These are phyloP conservation scores for Chrysochromulina tobinii DNA, from an alignment of 78 protist genomes.

Conservation along the genomic window DNA sequence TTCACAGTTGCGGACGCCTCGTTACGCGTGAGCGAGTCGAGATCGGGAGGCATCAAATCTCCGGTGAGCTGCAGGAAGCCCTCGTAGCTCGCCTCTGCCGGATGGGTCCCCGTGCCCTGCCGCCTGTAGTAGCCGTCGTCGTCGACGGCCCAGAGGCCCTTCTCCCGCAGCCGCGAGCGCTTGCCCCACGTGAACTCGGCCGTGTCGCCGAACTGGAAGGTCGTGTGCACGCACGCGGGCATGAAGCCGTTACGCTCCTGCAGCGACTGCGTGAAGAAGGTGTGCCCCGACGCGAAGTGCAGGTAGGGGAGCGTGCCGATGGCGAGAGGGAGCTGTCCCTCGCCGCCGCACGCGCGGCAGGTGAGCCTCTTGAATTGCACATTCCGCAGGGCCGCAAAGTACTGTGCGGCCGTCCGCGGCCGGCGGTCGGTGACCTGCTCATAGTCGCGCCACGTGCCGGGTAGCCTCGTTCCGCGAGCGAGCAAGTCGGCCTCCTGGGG, in stretches of 20 bases:
- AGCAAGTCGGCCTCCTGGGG: not conserved
- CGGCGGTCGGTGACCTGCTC: too few species aligned
- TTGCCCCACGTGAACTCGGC: slow-evolving; percentile 5
- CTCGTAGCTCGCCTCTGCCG: too few species aligned
- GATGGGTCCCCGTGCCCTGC: not conserved
- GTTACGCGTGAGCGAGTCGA: too few species aligned
- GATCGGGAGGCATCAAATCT: too few species aligned
- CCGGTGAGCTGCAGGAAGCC: too few species aligned
- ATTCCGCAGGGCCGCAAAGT: too few species aligned
- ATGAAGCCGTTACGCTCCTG: not conserved
- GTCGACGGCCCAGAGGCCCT: not conserved
- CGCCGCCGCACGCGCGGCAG: not conserved
- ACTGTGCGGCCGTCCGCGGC: too few species aligned
- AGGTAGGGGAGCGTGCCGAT: not conserved
- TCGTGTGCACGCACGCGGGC: slow-evolving; percentile 27
- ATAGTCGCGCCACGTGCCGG: too few species aligned
- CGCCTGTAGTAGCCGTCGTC: not conserved
- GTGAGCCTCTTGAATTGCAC: too few species aligned
- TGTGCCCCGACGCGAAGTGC: slow-evolving; percentile 25
- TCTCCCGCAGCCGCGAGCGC: slow-evolving; percentile 21
- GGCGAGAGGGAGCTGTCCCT: not conserved
- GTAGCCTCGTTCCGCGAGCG: too few species aligned
- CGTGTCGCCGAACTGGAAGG: slow-evolving; percentile 15
- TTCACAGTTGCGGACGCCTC: too few species aligned
- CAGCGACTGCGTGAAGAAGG: not conserved